Evolutionary conservation across 78 protist species (phyloP), one percentile per base, ranked within the genome.

Genomic region (Tieghemostelium lacteum): DNA sequence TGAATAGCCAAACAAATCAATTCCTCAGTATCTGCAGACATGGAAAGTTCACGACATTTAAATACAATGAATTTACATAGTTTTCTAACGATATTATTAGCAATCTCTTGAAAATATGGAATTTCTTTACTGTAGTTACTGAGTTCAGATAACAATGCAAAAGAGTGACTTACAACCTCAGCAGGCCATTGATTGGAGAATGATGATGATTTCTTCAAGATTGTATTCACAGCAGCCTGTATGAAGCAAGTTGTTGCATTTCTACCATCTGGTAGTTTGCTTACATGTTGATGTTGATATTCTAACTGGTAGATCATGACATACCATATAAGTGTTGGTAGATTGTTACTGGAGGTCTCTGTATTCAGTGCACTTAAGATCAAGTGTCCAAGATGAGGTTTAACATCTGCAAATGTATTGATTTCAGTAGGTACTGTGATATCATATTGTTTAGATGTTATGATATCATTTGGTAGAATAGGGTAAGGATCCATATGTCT

Each of bases 131-230:
- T 50, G 24, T 69, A 66, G 3, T 19, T 20, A 24, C 78, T 60
- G 20, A 83, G 36, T 31, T 40, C 91, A 19, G 72, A 33, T 26
- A 83, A n/a, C 33, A 83, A 29, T 33, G 66, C 78, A 71, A 83
- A 83, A 3, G 91, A 52, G 16, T 50, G 50, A 0, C 33, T 3
- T 2, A 83, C 52, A 12, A 83, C 78, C 39, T 83, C 91, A 20
- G 52, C 63, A 37, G 91, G 75, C 91, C 91, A 83, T 69, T 83
- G 91, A 22, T 70, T 70, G 22, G 77, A 50, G 54, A 83, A 69
- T 36, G 91, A 83, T 0, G 91, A 36, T 1, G 70, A 61, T 49
- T 83, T 83, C 55, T 83, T 83, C 24, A 83, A 16, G 29, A 83
- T 45, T 2, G 65, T 83, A 29, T 83, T 83, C 33, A 83, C 65